A percentile compares a stretch with the other conserved stretches of the same genome.
phyloP scores from a whole-genome alignment of 2,329 filamentous ascomycete species.

The Colletotrichum shisoi region DNA sequence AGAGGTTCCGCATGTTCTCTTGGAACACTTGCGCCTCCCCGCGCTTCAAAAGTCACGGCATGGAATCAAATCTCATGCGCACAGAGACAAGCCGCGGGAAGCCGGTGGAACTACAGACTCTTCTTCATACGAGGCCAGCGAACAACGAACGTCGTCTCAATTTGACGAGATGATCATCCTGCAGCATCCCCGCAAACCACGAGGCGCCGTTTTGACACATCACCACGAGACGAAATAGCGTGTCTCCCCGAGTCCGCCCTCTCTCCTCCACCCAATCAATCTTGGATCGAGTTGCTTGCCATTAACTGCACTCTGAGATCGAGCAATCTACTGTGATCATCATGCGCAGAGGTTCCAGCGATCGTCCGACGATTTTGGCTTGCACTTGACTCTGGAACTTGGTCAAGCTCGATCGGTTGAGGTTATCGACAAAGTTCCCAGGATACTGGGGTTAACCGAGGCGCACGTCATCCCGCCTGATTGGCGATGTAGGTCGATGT shows the following conservation, averaged over 20 bases:
- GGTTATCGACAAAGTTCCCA: conserved; percentile 35
- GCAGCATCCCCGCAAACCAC: conserved; percentile 36
- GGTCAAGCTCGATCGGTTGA: conserved; percentile 20
- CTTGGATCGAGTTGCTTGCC: conserved; percentile 10
- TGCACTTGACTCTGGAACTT: conserved; percentile 9
- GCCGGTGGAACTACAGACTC: neutral
- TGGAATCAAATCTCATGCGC: conserved; percentile 1
- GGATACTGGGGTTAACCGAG: conserved; percentile 38
- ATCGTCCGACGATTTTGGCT: conserved; percentile 35
- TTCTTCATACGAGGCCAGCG: neutral
- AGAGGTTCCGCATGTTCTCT: neutral
- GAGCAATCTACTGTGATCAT: conserved; percentile 17
- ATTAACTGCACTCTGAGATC: conserved; percentile 22
- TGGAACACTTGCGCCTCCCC: conserved; percentile 4
- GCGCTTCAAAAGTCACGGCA: conserved; percentile 1
- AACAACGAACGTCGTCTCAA: conserved; percentile 26
- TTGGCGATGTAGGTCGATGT: conserved; percentile 33
- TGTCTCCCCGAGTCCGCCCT: neutral
- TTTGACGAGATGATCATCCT: conserved; percentile 30
- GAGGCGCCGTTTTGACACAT: conserved; percentile 30
- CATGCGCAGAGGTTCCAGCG: conserved; percentile 25
- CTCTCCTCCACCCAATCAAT: conserved; percentile 17
- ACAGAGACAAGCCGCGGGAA: neutral
- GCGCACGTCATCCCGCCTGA: conserved; percentile 38
- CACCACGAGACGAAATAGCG: conserved; percentile 31